Evolutionary conservation across 140 eudicot genomes (phyloP).

Genomic region (Bidens hawaiensis): DNA sequence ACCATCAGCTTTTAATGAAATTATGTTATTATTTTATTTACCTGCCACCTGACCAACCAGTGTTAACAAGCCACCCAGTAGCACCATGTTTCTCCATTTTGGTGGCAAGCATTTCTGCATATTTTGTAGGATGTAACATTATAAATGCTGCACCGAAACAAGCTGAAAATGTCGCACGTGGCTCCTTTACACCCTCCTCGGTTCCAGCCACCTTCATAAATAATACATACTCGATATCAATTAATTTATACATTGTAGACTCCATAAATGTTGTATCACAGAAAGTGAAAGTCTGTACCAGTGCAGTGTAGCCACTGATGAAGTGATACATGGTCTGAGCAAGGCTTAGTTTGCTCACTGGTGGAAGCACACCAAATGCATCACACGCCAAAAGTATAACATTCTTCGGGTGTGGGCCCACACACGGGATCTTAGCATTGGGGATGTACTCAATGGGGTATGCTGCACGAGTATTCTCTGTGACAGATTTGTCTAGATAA

Average conservation of each 20-base stretch:
- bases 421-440: slow-evolving; percentile 88
- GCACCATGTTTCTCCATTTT: slow-evolving; percentile 99
- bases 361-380: slow-evolving; percentile 98
- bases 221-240: background rate
- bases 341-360: slow-evolving; percentile 91
- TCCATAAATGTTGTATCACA: background rate
- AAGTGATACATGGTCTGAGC: slow-evolving; percentile 99
- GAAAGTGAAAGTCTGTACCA: slow-evolving; percentile 39
- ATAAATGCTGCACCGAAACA: slow-evolving; percentile 98
- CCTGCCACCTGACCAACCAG: slow-evolving; percentile 99
- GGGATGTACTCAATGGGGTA: slow-evolving; percentile 97
- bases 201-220: slow-evolving; percentile 84
- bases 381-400: slow-evolving; percentile 94
- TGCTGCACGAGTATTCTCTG: slow-evolving; percentile 98
- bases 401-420: slow-evolving; percentile 95
- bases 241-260: background rate
- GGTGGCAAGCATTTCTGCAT: slow-evolving; percentile 90
- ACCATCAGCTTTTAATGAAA: too few relatives aligned
- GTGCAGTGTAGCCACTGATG: slow-evolving; percentile 97
- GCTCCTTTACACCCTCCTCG: slow-evolving; percentile 95
- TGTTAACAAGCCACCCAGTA: slow-evolving; percentile 97
- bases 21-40: background rate
- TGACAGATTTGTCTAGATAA: slow-evolving; percentile 73
- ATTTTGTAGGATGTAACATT: slow-evolving; percentile 93
- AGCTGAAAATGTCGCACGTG: slow-evolving; percentile 93